Conservation (phyloP, 768 basidiomycete genomes). For the Suillus occidentalis region DNA sequence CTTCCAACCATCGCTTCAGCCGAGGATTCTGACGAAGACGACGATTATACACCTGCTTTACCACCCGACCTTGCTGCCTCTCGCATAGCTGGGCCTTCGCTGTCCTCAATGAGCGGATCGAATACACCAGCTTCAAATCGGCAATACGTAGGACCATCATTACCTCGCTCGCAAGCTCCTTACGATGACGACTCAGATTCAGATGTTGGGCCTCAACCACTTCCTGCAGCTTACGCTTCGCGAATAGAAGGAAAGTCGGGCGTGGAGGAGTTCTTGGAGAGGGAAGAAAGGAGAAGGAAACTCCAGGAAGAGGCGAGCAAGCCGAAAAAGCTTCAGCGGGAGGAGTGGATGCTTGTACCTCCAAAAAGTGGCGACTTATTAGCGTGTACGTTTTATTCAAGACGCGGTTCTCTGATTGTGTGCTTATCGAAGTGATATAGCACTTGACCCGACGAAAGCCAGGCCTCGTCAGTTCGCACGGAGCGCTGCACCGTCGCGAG, state of each 20-base stretch:
- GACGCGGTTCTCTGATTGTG: not conserved
- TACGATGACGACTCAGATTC: slow-evolving; percentile 61
- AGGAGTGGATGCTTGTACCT: slow-evolving; percentile 98
- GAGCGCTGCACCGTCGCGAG: slow-evolving; percentile 40
- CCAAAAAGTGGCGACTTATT: slow-evolving; percentile 81
- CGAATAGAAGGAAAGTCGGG: slow-evolving; percentile 51
- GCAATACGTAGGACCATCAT: slow-evolving; percentile 52
- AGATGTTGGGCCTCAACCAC: slow-evolving; percentile 83
- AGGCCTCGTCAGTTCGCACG: slow-evolving; percentile 80
- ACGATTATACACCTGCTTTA: slow-evolving; percentile 70
- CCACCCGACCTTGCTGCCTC: slow-evolving; percentile 67
- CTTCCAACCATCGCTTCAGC: slow-evolving; percentile 18
- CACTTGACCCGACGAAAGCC: slow-evolving; percentile 84
- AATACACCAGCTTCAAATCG: slow-evolving; percentile 29
- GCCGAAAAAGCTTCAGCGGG: slow-evolving; percentile 77
- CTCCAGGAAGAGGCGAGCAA: slow-evolving; percentile 76
- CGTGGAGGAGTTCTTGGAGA: slow-evolving; percentile 80
- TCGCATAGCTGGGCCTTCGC: slow-evolving; percentile 34
- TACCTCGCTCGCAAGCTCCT: slow-evolving; percentile 42
- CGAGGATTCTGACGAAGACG: slow-evolving; percentile 45
- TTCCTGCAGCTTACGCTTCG: slow-evolving; percentile 44
- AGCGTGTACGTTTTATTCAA: slow-evolving; percentile 54
- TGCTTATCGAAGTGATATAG: slow-evolving; percentile 37
- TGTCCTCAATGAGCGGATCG: slow-evolving; percentile 20
- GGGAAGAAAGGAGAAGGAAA: slow-evolving; percentile 76